These are phyloP conservation scores for Talaromyces trachyspermus DNA, from an alignment of 495 filamentous ascomycete genomes.

Conservation along the genomic window DNA sequence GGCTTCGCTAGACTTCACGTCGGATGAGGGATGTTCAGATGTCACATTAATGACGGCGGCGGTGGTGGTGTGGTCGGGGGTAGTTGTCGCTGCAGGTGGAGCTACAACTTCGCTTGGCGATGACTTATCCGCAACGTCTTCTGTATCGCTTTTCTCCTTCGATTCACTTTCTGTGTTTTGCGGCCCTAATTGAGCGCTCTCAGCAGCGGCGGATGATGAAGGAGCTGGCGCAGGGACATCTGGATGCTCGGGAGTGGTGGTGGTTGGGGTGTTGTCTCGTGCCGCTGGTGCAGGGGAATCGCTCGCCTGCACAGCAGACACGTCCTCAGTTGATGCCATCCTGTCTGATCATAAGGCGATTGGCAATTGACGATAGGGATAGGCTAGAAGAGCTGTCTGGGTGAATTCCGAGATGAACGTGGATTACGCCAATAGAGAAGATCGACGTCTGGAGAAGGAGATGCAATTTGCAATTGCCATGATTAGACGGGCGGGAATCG, in stretches of 20 bases:
- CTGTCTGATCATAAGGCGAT: neutral
- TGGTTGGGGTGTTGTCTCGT: too few relatives aligned
- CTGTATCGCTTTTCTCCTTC: neutral
- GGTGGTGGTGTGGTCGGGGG: neutral
- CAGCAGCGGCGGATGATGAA: neutral
- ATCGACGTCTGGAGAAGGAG: neutral
- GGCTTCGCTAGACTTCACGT: neutral
- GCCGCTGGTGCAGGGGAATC: too few relatives aligned
- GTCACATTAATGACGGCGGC: neutral
- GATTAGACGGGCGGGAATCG: neutral
- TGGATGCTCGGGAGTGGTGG: too few relatives aligned
- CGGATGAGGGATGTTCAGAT: neutral
- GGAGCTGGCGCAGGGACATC: neutral
- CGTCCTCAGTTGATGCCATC: conserved; percentile 1
- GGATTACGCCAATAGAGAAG: too few relatives aligned
- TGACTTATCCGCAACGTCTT: neutral
- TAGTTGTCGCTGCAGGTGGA: neutral
- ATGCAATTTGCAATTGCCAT: neutral
- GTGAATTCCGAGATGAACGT: too few relatives aligned
- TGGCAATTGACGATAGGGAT: neutral
- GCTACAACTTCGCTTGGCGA: neutral
- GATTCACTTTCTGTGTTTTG: neutral
- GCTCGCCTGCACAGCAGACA: conserved; percentile 2
- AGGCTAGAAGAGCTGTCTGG: too few relatives aligned
- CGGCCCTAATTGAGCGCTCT: neutral